Base-by-base conservation (phyloP, 2,329 filamentous ascomycete genomes). In the Ilyonectria sp. region DNA sequence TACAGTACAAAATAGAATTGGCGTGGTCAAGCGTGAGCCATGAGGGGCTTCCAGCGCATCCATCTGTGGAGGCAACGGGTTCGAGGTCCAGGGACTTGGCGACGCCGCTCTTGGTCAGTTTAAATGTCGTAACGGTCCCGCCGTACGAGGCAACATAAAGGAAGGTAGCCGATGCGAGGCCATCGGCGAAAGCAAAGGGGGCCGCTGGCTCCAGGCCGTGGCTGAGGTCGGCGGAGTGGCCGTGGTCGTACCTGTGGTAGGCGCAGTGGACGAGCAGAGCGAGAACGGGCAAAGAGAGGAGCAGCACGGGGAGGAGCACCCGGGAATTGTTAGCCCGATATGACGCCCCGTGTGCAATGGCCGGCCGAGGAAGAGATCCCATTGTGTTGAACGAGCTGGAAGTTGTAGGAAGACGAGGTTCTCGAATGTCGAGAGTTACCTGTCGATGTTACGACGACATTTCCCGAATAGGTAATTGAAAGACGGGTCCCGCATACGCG, bases 11-110 rank as follows among this genome's bases (percentile, higher is more conserved):
- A 13, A 84, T 77, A 23, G 81, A 81, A 67, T 84, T 82, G 52
- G 80, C 74, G 64, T 82, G 77, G 74, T 90, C 86, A 21, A 90
- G 82, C 21, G 87, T 87, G 63, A 92, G 80, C 89, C 90, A 92
- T 11, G 88, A 86, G 6, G 90, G 87, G 67, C 85, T 86, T 2
- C 81, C 78, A 10, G 83, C 86, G 77, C 89, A 91, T 37, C 80
- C 81, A 58, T 81, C 82, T 23, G 82, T 82, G 3, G 79, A 78
- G 58, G 82, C 82, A 19, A 86, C 77, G 21, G 78, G 74, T 71
- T 81, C 78, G 66, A 90, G 82, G 21, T 54, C 40, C 15, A 65
- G n/a, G 23, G 63, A 63, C 6, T 35, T 21, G 33, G 57, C 33
- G 31, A 69, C 71, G 66, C 69, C 53, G 60, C 69, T 71, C 21